Percentiles rank a stretch among this genome's conserved stretches.
These are phyloP conservation scores for Fraxinus pennsylvanica DNA, from an alignment of 257 asterid species.

Conservation along the genomic window DNA sequence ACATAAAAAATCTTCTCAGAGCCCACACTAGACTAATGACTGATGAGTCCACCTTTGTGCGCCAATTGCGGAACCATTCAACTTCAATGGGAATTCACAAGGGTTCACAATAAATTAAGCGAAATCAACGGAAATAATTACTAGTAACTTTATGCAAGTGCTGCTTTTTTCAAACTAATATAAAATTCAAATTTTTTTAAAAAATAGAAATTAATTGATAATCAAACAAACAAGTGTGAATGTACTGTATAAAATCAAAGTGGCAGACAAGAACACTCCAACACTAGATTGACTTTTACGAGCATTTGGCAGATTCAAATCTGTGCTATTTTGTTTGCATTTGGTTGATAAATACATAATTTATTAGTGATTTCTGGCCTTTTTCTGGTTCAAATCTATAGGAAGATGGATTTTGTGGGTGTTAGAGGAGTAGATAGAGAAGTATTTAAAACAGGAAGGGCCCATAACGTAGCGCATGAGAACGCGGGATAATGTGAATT, in stretches of 20 bases:
- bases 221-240: slow-evolving; percentile 27
- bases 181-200: not conserved
- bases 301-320: slow-evolving; percentile 23
- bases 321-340: slow-evolving; percentile 7
- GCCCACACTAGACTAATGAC: slow-evolving; percentile 26
- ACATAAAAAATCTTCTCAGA: slow-evolving; percentile 14
- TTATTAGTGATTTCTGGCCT: not conserved
- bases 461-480: slow-evolving; percentile 35
- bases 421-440: slow-evolving; percentile 12
- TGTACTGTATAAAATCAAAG: slow-evolving; percentile 36
- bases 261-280: slow-evolving; percentile 37
- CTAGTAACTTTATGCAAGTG: not conserved
- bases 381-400: slow-evolving; percentile 1
- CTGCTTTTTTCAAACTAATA: not conserved
- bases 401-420: slow-evolving; percentile 1
- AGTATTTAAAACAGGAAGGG: not conserved
- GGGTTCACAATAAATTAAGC: slow-evolving; percentile 44
- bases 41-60: slow-evolving; percentile 27
- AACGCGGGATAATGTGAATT: slow-evolving; percentile 1
- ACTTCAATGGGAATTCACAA: slow-evolving; percentile 13
- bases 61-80: slow-evolving; percentile 56
- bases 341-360: not conserved
- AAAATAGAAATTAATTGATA: not conserved
- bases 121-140: slow-evolving; percentile 69
- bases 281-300: slow-evolving; percentile 29